phyloP scores from a whole-genome alignment of 1,139 yeast species.

The Wickerhamomyces sp. region DNA sequence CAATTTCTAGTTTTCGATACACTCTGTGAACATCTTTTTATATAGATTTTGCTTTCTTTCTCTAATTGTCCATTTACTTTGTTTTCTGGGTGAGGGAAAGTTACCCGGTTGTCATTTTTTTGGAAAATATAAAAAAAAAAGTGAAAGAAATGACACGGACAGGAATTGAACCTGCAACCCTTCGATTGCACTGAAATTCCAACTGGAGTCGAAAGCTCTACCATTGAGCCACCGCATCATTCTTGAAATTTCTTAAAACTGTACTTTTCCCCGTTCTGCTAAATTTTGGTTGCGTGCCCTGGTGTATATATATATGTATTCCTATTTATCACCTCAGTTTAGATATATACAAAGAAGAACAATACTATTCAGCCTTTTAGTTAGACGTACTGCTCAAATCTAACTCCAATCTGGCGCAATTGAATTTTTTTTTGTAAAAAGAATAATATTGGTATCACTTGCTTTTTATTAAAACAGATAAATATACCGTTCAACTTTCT shows the following conservation, averaged over 20 bases:
- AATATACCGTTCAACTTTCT: neutral
- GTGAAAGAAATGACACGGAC: slow-evolving; percentile 48
- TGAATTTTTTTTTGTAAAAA: neutral
- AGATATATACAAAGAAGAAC: neutral
- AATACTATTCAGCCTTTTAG: neutral
- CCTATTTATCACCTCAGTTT: neutral
- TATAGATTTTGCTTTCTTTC: neutral
- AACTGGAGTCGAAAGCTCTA: slow-evolving; percentile 80
- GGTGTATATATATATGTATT: no score
- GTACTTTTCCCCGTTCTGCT: neutral
- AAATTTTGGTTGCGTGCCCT: no score
- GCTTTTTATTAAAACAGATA: neutral
- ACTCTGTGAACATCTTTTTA: neutral
- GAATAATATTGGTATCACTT: neutral
- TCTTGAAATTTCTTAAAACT: slow-evolving; percentile 13
- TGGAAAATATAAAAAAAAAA: neutral
- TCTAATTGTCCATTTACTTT: neutral
- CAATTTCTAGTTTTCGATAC: neutral
- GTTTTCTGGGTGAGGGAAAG: no score
- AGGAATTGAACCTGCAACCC: slow-evolving; percentile 77
- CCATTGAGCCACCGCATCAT: slow-evolving; percentile 80
- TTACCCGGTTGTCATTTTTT: no score
- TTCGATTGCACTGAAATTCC: slow-evolving; percentile 44
- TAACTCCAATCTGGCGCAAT: neutral
- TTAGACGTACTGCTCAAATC: neutral